These are phyloP conservation scores for Claviceps cyperi DNA, from an alignment of 2,329 filamentous ascomycete genomes.

Conservation along the genomic window DNA sequence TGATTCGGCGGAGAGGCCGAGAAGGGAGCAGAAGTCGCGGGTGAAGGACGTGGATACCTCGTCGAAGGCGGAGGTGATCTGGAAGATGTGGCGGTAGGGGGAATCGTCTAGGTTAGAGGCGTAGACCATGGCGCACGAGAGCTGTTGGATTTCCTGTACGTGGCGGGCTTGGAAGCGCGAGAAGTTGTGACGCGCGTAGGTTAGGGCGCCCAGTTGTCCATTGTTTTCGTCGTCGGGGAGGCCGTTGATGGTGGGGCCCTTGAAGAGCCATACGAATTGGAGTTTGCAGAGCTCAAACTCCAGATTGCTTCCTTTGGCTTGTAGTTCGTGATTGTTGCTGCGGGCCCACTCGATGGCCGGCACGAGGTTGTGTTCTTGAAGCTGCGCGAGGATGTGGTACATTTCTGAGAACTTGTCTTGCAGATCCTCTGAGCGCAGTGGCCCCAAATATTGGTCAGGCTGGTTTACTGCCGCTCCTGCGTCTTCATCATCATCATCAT, in stretches of 20 bases:
- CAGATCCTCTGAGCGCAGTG: constrained; percentile 34
- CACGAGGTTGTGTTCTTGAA: constrained; percentile 59
- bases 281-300: constrained; percentile 89
- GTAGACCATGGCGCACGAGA: constrained; percentile 71
- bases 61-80: constrained; percentile 61
- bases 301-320: constrained; percentile 74
- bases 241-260: constrained; percentile 40
- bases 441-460: constrained; percentile 13
- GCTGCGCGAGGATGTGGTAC: constrained; percentile 73
- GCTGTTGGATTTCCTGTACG: constrained; percentile 62
- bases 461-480: constrained; percentile 2
- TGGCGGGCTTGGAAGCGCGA: constrained; percentile 61
- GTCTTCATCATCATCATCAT: background rate
- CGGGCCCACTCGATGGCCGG: constrained; percentile 84
- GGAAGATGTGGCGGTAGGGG: constrained; percentile 68
- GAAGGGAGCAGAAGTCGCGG: constrained; percentile 81
- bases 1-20: constrained; percentile 80
- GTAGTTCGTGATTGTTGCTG: constrained; percentile 53
- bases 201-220: constrained; percentile 50
- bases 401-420: constrained; percentile 73
- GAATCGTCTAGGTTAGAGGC: constrained; percentile 58
- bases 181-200: constrained; percentile 66
- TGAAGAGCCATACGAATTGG: constrained; percentile 81
- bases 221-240: constrained; percentile 38
- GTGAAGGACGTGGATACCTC: constrained; percentile 82